These are phyloP conservation scores for Penicilliopsis zonata DNA, from an alignment of 495 filamentous ascomycete genomes.

Conservation along the genomic window DNA sequence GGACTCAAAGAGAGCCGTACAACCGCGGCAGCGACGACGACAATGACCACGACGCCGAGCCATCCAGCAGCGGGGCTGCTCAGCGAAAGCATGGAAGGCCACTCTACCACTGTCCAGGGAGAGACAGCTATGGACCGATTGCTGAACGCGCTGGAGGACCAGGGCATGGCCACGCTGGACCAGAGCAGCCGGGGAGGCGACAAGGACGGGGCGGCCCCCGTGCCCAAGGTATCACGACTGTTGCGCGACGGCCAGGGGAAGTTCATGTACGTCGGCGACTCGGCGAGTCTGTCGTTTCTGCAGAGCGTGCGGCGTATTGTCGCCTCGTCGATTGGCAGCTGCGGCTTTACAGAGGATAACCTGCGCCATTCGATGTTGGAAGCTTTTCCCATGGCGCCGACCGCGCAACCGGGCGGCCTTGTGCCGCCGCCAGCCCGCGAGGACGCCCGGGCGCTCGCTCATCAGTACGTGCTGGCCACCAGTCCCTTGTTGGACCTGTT, in stretches of 20 bases:
- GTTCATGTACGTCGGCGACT: conserved; percentile 62
- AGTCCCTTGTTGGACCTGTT: conserved; percentile 28
- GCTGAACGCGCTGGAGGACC: conserved; percentile 27
- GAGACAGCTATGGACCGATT: conserved; percentile 30
- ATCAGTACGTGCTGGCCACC: conserved; percentile 30
- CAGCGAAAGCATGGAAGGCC: conserved; percentile 23
- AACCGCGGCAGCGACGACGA: too few relatives aligned
- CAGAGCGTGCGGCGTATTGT: conserved; percentile 65
- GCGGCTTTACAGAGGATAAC: conserved; percentile 57
- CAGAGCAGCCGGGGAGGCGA: conserved; percentile 22
- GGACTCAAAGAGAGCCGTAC: conserved; percentile 15
- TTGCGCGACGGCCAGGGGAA: conserved; percentile 41
- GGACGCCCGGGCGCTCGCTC: conserved; percentile 24
- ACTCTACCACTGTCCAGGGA: conserved; percentile 21
- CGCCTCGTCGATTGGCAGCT: conserved; percentile 49
- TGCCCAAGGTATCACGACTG: conserved; percentile 36
- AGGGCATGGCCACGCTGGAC: conserved; percentile 21
- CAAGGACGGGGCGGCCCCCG: conserved; percentile 25
- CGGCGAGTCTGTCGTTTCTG: conserved; percentile 58
- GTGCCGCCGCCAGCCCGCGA: conserved; percentile 19
- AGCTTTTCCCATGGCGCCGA: conserved; percentile 32
- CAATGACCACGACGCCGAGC: too few relatives aligned
- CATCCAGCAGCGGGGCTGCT: conserved; percentile 32
- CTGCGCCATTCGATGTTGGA: conserved; percentile 58
- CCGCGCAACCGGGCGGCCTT: conserved; percentile 16